phyloP scores from a whole-genome alignment of 257 asterid species.

The Scutellaria galericulata region DNA sequence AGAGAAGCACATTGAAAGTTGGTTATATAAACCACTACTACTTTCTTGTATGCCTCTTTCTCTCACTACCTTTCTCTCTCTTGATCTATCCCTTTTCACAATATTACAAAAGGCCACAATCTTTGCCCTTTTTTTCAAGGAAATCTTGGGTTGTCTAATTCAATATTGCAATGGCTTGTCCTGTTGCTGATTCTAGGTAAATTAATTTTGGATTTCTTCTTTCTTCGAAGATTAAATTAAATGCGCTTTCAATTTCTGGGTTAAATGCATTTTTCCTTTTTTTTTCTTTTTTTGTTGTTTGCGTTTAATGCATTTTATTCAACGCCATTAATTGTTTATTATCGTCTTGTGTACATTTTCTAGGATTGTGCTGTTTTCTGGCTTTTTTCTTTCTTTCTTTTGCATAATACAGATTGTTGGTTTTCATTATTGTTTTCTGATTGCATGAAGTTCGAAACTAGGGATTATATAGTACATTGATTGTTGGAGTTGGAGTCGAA shows the following conservation, averaged over 20 bases:
- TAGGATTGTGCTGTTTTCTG: conserved; percentile 13
- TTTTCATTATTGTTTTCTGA: conserved; percentile 39
- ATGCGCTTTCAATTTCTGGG: conserved; percentile 21
- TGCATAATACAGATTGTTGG: conserved; percentile 50
- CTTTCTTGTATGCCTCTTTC: conserved; percentile 31
- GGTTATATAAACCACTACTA: conserved; percentile 40
- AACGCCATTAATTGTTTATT: conserved; percentile 22
- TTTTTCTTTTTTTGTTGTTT: not conserved
- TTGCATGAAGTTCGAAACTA: conserved; percentile 38
- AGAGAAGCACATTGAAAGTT: conserved; percentile 36
- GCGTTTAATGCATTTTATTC: conserved; percentile 31
- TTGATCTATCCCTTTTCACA: conserved; percentile 47
- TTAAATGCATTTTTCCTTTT: conserved; percentile 9
- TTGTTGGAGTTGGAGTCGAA: conserved; percentile 33
- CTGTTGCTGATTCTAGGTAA: conserved; percentile 45
- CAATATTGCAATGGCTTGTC: conserved; percentile 40
- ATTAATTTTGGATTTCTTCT: conserved; percentile 22
- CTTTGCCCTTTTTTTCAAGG: conserved; percentile 31
- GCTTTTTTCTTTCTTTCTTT: conserved; percentile 3
- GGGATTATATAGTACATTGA: conserved; percentile 31
- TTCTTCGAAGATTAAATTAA: conserved; percentile 24
- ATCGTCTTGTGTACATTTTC: conserved; percentile 26
- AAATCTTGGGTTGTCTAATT: conserved; percentile 30
- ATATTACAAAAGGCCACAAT: conserved; percentile 25
- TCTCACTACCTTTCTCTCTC: conserved; percentile 34